Evolutionary conservation across 1,139 yeast genomes (phyloP).

Genomic region (Kodamaea alishanica): DNA sequence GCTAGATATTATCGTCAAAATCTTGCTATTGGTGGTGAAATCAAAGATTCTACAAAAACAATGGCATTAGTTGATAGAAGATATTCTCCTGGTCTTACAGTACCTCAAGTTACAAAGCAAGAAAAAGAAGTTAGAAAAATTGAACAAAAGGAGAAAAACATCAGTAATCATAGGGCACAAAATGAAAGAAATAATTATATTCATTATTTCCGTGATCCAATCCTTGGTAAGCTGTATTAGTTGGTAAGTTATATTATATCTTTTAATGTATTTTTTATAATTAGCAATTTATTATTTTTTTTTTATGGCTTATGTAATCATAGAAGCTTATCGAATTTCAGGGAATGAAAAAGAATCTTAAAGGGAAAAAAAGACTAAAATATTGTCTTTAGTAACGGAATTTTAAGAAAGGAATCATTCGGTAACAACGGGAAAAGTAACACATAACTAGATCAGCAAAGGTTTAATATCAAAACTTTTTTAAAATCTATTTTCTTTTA

Average conservation of each 20-base stretch:
- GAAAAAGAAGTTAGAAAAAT: slow-evolving; percentile 30
- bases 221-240: slow-evolving; percentile 22
- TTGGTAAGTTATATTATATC: neutral
- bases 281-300: neutral
- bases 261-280: neutral
- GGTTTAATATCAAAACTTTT: too few relatives aligned
- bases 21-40: slow-evolving; percentile 23
- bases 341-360: neutral
- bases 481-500: too few relatives aligned
- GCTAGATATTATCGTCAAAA: slow-evolving; percentile 43
- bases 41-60: slow-evolving; percentile 29
- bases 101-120: slow-evolving; percentile 29
- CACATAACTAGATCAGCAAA: too few relatives aligned
- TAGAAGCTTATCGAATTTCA: slow-evolving; percentile 10
- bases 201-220: slow-evolving; percentile 38
- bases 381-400: too few relatives aligned
- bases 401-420: too few relatives aligned
- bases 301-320: slow-evolving; percentile 1
- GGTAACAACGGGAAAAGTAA: too few relatives aligned
- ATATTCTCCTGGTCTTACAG: slow-evolving; percentile 38
- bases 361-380: neutral
- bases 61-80: slow-evolving; percentile 41
- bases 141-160: slow-evolving; percentile 24
- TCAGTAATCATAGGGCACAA: slow-evolving; percentile 25
- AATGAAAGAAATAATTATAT: slow-evolving; percentile 32